phyloP scores from a whole-genome alignment of 441 rosid genomes.

The Eruca vesicaria region DNA sequence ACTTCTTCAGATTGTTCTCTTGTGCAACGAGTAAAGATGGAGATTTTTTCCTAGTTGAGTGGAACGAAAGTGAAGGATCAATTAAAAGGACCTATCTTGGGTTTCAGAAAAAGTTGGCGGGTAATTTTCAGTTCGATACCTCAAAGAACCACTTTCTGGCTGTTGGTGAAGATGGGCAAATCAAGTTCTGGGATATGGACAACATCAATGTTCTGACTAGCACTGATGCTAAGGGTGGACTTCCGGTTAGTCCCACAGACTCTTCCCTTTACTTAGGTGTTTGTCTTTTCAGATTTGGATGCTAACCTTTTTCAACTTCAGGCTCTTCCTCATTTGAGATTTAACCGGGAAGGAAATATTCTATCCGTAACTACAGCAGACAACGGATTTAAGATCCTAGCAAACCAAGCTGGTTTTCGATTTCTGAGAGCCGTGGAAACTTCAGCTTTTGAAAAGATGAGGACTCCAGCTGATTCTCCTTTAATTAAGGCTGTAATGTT shows the following conservation, averaged over 20 bases:
- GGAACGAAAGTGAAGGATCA: slow-evolving; percentile 93
- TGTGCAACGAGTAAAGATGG: slow-evolving; percentile 94
- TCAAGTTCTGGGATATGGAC: slow-evolving; percentile 96
- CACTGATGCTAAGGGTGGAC: slow-evolving; percentile 88
- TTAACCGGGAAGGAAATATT: slow-evolving; percentile 86
- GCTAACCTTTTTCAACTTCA: slow-evolving; percentile 39
- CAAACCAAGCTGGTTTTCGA: slow-evolving; percentile 64
- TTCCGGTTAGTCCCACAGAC: slow-evolving; percentile 56
- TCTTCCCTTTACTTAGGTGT: not conserved
- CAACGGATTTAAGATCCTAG: slow-evolving; percentile 87
- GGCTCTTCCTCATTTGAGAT: slow-evolving; percentile 77
- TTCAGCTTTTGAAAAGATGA: slow-evolving; percentile 59
- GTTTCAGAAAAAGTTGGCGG: slow-evolving; percentile 59
- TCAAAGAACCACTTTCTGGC: slow-evolving; percentile 88
- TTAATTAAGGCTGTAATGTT: slow-evolving; percentile 45
- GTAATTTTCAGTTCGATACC: slow-evolving; percentile 76
- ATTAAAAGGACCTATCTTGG: slow-evolving; percentile 71
- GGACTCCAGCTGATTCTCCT: slow-evolving; percentile 61
- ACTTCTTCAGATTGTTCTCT: slow-evolving; percentile 68
- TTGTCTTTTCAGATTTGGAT: slow-evolving; percentile 12
- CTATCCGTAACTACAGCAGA: slow-evolving; percentile 82
- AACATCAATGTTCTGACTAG: slow-evolving; percentile 46
- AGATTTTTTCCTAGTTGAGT: slow-evolving; percentile 76
- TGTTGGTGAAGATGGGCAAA: slow-evolving; percentile 82
- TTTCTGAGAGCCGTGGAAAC: slow-evolving; percentile 55